Evolutionary conservation across 75 land plant genomes (phyloP).

Genomic region (Cunninghamia lanceolata): DNA sequence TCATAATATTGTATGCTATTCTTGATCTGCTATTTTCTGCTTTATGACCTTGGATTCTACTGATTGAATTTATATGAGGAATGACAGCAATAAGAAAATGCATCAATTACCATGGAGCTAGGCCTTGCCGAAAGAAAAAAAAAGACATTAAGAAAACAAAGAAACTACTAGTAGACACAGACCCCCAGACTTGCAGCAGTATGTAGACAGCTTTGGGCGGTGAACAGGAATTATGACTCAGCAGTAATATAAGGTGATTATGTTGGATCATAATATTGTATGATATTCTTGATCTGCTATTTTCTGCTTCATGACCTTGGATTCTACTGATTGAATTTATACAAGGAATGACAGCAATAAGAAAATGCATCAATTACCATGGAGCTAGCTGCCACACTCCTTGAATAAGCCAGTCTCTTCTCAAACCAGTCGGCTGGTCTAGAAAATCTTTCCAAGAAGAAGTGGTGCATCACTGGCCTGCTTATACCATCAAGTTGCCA

Average conservation of each 20-base stretch:
- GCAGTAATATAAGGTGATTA: neutral
- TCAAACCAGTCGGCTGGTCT: conserved; percentile 98
- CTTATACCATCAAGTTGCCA: conserved; percentile 1
- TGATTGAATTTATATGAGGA: neutral
- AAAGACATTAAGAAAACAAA: too few species aligned
- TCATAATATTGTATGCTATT: neutral
- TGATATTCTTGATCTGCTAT: neutral
- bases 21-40: neutral
- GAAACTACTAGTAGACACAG: too few species aligned
- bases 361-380: conserved; percentile 57
- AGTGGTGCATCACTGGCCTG: conserved; percentile 97
- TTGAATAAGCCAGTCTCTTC: conserved; percentile 86
- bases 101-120: conserved; percentile 85
- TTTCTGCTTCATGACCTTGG: neutral
- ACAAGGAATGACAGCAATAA: neutral
- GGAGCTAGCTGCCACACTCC: conserved; percentile 99
- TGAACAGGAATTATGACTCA: neutral
- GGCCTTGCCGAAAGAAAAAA: too few species aligned
- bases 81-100: conserved; percentile 9
- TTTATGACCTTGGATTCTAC: neutral
- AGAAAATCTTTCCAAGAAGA: conserved; percentile 89
- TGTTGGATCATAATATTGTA: neutral
- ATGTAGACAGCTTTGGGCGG: neutral
- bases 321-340: neutral
- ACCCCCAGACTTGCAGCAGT: neutral